These are phyloP conservation scores for Inonotus obliquus DNA, from an alignment of 1,284 basidiomycete genomes.

Conservation along the genomic window DNA sequence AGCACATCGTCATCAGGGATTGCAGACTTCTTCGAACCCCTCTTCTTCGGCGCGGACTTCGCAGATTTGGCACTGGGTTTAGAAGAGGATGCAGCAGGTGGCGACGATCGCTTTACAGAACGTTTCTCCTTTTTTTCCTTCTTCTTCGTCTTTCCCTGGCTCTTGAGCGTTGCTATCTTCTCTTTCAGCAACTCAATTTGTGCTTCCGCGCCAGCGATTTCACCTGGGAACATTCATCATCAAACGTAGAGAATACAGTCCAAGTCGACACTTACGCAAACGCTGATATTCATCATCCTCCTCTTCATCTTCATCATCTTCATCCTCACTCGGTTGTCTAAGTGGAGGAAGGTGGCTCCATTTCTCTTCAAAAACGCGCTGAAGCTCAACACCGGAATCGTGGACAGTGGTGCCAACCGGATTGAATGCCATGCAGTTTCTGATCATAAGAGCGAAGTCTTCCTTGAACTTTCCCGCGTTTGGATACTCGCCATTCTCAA, in stretches of 20 bases:
- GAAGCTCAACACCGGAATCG: constrained; percentile 75
- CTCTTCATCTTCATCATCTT: constrained; percentile 47
- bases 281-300: constrained; percentile 44
- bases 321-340: constrained; percentile 34
- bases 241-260: not conserved
- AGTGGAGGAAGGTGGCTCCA: constrained; percentile 77
- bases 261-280: constrained; percentile 39
- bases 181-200: constrained; percentile 70
- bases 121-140: constrained; percentile 65
- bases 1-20: constrained; percentile 62
- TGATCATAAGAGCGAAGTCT: constrained; percentile 92
- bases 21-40: constrained; percentile 33
- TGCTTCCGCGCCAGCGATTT: constrained; percentile 61
- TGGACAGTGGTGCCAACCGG: constrained; percentile 85
- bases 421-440: constrained; percentile 93
- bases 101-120: constrained; percentile 37
- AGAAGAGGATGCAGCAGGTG: constrained; percentile 56
- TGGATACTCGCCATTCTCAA: constrained; percentile 73
- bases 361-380: constrained; percentile 87
- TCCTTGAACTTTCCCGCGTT: constrained; percentile 77
- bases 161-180: constrained; percentile 57
- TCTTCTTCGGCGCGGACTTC: constrained; percentile 46
- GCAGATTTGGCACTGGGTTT: constrained; percentile 44
- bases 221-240: constrained; percentile 37
- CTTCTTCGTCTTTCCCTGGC: constrained; percentile 44